phyloP scores from a whole-genome alignment of 495 filamentous ascomycete genomes.

The Penicillium egyptiacum region DNA sequence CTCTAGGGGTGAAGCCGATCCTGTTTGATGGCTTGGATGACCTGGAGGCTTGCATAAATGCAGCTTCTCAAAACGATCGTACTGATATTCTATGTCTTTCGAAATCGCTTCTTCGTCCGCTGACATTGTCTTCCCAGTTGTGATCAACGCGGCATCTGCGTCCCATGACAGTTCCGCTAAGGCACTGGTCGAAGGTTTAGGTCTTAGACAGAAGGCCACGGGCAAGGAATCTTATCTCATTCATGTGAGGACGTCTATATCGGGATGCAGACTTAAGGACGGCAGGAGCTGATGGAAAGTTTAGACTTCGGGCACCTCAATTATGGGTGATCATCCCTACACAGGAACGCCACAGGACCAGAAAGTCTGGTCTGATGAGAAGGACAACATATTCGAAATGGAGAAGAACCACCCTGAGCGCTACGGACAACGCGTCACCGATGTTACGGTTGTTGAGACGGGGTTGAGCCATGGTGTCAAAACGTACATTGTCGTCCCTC shows the following conservation, averaged over 20 bases:
- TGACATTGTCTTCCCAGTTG: neutral
- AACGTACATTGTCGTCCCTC: constrained; percentile 49
- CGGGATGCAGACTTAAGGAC: neutral
- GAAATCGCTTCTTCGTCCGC: neutral
- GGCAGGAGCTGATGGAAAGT: constrained; percentile 9
- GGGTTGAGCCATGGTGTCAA: constrained; percentile 39
- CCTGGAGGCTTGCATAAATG: neutral
- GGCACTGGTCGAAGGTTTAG: constrained; percentile 6
- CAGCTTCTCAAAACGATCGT: constrained; percentile 3
- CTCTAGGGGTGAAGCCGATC: neutral
- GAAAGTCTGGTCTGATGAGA: constrained; percentile 43
- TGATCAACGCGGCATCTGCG: constrained; percentile 8
- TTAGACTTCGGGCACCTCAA: constrained; percentile 53
- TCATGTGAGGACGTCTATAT: neutral
- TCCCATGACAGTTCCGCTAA: constrained; percentile 2
- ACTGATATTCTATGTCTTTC: neutral
- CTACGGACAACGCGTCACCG: constrained; percentile 49
- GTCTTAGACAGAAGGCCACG: neutral
- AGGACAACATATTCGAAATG: constrained; percentile 43
- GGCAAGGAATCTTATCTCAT: constrained; percentile 1
- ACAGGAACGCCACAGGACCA: constrained; percentile 28
- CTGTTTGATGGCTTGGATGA: constrained; percentile 2
- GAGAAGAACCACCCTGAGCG: constrained; percentile 36
- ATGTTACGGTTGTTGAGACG: constrained; percentile 43
- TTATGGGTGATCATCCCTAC: constrained; percentile 46